Conservation (phyloP, 345 rosid species). For the Aquilaria yunnanensis region DNA sequence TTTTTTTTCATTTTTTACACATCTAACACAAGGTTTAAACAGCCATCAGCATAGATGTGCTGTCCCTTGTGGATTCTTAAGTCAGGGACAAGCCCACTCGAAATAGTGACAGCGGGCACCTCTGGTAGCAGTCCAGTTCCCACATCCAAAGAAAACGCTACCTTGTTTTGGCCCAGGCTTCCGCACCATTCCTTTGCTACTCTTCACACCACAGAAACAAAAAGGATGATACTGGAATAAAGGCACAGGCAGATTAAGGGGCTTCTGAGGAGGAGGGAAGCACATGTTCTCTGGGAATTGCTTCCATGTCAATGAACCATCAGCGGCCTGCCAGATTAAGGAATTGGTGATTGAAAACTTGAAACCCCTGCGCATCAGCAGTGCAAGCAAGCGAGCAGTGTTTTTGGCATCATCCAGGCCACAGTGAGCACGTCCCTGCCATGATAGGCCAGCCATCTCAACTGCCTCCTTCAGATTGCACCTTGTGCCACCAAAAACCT, state of each 20-base stretch:
- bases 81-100: conserved; percentile 37
- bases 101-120: conserved; percentile 42
- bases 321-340: conserved; percentile 28
- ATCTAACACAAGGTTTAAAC: background rate
- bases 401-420: conserved; percentile 53
- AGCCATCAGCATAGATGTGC: conserved; percentile 5
- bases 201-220: conserved; percentile 46
- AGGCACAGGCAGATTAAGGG: conserved; percentile 22
- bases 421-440: conserved; percentile 50
- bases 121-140: conserved; percentile 40
- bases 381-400: conserved; percentile 44
- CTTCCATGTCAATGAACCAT: conserved; percentile 16
- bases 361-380: conserved; percentile 40
- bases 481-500: conserved; percentile 33
- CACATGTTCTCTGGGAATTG: conserved; percentile 17
- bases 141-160: conserved; percentile 46
- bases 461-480: conserved; percentile 50
- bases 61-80: background rate
- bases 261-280: conserved; percentile 15
- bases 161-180: conserved; percentile 47
- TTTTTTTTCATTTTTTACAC: conserved; percentile 3
- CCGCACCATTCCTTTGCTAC: conserved; percentile 36
- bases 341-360: conserved; percentile 43
- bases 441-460: conserved; percentile 39
- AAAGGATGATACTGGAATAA: conserved; percentile 24